These are phyloP conservation scores for Colletotrichum noveboracense DNA, from an alignment of 2,329 filamentous ascomycete species.

Conservation along the genomic window DNA sequence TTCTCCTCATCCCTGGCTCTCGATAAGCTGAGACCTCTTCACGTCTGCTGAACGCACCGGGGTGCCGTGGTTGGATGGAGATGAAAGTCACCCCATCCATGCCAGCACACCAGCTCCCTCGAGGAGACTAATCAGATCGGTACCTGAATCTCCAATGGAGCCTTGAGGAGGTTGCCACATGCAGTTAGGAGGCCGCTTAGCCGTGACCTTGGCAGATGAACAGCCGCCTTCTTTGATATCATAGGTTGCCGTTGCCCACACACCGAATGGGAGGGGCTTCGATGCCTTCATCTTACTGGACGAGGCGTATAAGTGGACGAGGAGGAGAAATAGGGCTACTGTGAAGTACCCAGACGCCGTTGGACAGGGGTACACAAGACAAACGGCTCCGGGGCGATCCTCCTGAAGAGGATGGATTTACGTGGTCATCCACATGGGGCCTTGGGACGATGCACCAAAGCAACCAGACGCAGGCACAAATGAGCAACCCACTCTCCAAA, in stretches of 20 bases:
- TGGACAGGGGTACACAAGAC: not conserved
- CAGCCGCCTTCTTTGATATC: not conserved
- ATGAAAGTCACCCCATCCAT: not conserved
- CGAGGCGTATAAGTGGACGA: not conserved
- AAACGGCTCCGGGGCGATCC: not conserved
- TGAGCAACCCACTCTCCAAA: not conserved
- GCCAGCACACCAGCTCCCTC: not conserved
- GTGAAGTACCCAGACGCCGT: not conserved
- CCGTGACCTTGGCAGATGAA: not conserved
- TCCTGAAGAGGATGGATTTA: not conserved
- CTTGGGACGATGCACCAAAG: not conserved
- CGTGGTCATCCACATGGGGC: not conserved
- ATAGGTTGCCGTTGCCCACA: not conserved
- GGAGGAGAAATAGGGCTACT: not conserved
- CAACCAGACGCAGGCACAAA: constrained; percentile 4
- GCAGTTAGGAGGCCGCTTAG: not conserved
- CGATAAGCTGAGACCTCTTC: not conserved
- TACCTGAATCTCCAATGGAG: constrained; percentile 15
- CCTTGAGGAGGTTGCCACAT: not conserved
- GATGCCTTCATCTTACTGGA: not conserved
- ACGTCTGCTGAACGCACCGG: not conserved
- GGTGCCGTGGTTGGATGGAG: not conserved
- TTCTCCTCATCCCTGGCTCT: not conserved
- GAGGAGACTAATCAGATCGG: constrained; percentile 1
- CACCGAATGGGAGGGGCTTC: not conserved